Conservation (phyloP, 192 early-diverging fungal species). For the Backusella parvicylindrica region DNA sequence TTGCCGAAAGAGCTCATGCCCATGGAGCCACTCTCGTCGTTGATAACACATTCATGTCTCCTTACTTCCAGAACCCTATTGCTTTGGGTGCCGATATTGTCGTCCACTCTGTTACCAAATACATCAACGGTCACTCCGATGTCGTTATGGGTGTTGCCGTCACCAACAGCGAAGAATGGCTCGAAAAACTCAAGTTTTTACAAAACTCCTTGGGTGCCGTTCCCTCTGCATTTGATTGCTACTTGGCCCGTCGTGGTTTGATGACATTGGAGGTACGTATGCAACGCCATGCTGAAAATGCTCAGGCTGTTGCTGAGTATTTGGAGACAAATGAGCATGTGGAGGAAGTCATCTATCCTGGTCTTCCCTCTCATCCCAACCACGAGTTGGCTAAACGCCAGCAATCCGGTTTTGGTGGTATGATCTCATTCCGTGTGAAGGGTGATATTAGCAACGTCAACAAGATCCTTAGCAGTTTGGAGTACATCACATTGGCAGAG, state of each 20-base stretch:
- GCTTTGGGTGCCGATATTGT: conserved; percentile 94
- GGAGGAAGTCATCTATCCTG: conserved; percentile 90
- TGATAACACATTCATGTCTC: conserved; percentile 86
- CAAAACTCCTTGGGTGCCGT: conserved; percentile 98
- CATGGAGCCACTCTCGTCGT: conserved; percentile 69
- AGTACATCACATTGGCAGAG: conserved; percentile 93
- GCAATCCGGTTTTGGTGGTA: conserved; percentile 91
- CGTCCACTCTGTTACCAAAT: conserved; percentile 97
- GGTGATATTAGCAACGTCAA: conserved; percentile 79
- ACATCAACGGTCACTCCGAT: conserved; percentile 98
- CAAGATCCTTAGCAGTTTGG: conserved; percentile 73
- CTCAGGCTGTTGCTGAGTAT: conserved; percentile 76
- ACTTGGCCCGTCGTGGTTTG: conserved; percentile 89
- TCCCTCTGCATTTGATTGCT: conserved; percentile 96
- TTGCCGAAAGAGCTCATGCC: conserved; percentile 60
- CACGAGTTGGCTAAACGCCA: conserved; percentile 89
- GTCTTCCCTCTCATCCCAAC: conserved; percentile 85
- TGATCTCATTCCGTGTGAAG: conserved; percentile 93
- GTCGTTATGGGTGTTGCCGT: conserved; percentile 96
- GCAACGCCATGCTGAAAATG: conserved; percentile 85
- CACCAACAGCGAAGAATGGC: conserved; percentile 71
- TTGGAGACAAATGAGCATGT: conserved; percentile 72
- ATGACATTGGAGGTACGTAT: conserved; percentile 97
- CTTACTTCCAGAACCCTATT: conserved; percentile 90
- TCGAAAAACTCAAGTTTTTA: conserved; percentile 79